These are phyloP conservation scores for Rhodotorula taiwanensis DNA, from an alignment of 768 basidiomycete genomes.

Conservation along the genomic window DNA sequence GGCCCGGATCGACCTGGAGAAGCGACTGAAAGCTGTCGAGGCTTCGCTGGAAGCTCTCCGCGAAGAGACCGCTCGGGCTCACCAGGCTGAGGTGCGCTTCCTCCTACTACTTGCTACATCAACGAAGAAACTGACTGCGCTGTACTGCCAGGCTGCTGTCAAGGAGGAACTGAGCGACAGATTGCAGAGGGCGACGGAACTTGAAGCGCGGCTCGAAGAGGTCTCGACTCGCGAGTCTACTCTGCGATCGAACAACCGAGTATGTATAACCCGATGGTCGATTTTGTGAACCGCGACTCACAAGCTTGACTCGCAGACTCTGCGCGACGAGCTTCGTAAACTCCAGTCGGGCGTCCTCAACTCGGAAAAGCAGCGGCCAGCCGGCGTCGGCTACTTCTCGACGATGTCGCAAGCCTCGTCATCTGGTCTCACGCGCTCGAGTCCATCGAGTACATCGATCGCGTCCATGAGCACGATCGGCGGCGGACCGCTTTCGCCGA, in stretches of 20 bases:
- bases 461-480: slow-evolving; percentile 30
- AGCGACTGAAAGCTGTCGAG: slow-evolving; percentile 43
- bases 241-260: slow-evolving; percentile 71
- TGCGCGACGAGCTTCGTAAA: slow-evolving; percentile 90
- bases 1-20: slow-evolving; percentile 48
- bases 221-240: slow-evolving; percentile 58
- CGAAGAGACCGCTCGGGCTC: slow-evolving; percentile 49
- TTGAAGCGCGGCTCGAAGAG: slow-evolving; percentile 70
- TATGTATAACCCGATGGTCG: slow-evolving; percentile 41
- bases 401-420: slow-evolving; percentile 9
- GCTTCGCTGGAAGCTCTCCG: slow-evolving; percentile 50
- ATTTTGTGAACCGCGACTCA: neutral
- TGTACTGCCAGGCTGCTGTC: slow-evolving; percentile 49
- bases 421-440: neutral
- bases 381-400: slow-evolving; percentile 78
- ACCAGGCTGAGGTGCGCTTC: slow-evolving; percentile 58
- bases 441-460: slow-evolving; percentile 15
- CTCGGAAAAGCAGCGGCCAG: slow-evolving; percentile 81
- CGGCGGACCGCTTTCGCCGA: neutral
- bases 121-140: neutral
- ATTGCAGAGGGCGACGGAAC: slow-evolving; percentile 50
- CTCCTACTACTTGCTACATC: neutral
- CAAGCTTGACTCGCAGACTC: slow-evolving; percentile 52
- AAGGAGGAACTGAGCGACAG: slow-evolving; percentile 53
- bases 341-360: slow-evolving; percentile 87